Conservation (phyloP, 768 basidiomycete genomes). For the Boletus speciosus region DNA sequence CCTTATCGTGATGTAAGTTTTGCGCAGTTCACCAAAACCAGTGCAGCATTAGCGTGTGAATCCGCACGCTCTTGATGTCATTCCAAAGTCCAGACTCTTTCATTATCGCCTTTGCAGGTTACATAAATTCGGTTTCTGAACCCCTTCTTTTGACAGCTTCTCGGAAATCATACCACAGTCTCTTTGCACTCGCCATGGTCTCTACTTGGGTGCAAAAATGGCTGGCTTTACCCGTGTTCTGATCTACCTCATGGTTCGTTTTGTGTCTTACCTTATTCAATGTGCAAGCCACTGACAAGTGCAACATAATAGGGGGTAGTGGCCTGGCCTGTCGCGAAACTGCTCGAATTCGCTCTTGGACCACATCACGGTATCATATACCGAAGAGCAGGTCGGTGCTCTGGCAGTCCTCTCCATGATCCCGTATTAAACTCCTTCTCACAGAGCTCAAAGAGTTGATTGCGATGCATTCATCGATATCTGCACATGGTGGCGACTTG, state of each 20-base stretch:
- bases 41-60: neutral
- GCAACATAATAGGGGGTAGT: slow-evolving; percentile 52
- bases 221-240: slow-evolving; percentile 63
- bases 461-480: slow-evolving; percentile 76
- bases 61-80: no score
- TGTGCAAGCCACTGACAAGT: neutral
- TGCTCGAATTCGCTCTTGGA: slow-evolving; percentile 75
- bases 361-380: slow-evolving; percentile 91
- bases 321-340: slow-evolving; percentile 82
- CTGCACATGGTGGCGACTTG: slow-evolving; percentile 78
- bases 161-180: slow-evolving; percentile 92
- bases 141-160: slow-evolving; percentile 48
- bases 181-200: slow-evolving; percentile 86
- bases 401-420: neutral
- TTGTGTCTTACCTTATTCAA: neutral
- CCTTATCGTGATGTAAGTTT: slow-evolving; percentile 78
- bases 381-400: slow-evolving; percentile 55
- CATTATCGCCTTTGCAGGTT: neutral
- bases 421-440: neutral
- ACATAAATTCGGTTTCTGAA: neutral
- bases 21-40: neutral
- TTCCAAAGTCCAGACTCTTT: neutral
- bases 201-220: slow-evolving; percentile 87
- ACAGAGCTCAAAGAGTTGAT: slow-evolving; percentile 85
- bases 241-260: slow-evolving; percentile 61